A percentile compares a stretch with the other conserved stretches of the same genome.
phyloP scores from a whole-genome alignment of 2,329 filamentous ascomycete genomes.

The Penicillium hesseltinei region DNA sequence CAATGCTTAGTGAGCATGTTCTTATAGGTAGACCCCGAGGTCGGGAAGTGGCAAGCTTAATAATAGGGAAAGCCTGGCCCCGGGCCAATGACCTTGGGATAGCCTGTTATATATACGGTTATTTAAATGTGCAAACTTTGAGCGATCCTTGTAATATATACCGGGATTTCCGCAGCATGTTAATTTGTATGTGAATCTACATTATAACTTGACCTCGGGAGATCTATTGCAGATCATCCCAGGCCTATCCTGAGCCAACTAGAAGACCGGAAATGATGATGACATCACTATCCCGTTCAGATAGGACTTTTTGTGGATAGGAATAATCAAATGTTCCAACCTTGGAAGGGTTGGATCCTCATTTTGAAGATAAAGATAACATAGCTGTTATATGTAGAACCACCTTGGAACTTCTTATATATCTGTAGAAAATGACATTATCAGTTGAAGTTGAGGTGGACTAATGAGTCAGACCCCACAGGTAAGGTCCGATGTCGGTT shows the following conservation, averaged over 20 bases:
- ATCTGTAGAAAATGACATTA: background rate
- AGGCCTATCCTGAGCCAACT: background rate
- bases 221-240: background rate
- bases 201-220: background rate
- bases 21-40: no score
- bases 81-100: no score
- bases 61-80: background rate
- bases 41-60: background rate
- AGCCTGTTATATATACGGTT: background rate
- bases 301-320: background rate
- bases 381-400: background rate
- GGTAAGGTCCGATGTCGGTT: constrained; percentile 9
- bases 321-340: background rate
- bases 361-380: background rate
- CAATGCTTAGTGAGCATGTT: no score
- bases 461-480: constrained; percentile 9
- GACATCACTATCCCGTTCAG: background rate
- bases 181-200: background rate
- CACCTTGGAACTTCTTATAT: no score
- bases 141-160: background rate
- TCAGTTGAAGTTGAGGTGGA: background rate
- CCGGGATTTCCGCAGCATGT: background rate
- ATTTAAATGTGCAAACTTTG: background rate
- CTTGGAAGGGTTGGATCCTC: no score
- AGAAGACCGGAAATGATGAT: background rate